Evolutionary conservation across 768 basidiomycete species (phyloP).

Genomic region (Kwoniella shandongensis): DNA sequence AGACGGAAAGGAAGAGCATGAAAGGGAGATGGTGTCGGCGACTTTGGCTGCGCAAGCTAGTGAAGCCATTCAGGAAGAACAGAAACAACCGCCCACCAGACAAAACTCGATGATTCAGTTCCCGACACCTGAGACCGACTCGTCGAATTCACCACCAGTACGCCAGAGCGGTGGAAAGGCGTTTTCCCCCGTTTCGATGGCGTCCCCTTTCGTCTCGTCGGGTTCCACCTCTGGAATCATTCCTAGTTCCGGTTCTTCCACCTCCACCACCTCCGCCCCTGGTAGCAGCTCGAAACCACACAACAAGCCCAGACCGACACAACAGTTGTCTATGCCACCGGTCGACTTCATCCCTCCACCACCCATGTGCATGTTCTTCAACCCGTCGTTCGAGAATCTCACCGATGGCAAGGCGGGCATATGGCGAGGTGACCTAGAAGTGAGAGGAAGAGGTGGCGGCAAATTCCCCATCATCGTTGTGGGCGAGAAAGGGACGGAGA

Average conservation of each 20-base stretch:
- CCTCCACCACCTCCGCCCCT: neutral
- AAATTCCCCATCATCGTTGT: slow-evolving; percentile 41
- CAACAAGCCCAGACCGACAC: slow-evolving; percentile 10
- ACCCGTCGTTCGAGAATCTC: slow-evolving; percentile 40
- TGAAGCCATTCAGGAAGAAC: neutral
- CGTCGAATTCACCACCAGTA: slow-evolving; percentile 16
- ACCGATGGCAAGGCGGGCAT: slow-evolving; percentile 44
- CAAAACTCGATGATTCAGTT: slow-evolving; percentile 25
- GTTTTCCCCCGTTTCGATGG: slow-evolving; percentile 21
- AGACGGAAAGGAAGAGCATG: slow-evolving; percentile 30
- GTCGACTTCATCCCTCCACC: slow-evolving; percentile 43
- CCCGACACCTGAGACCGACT: slow-evolving; percentile 43
- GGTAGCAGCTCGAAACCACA: neutral
- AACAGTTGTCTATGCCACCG: slow-evolving; percentile 32
- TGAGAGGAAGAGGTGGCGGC: slow-evolving; percentile 41
- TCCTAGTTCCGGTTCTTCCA: neutral
- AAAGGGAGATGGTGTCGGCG: slow-evolving; percentile 18
- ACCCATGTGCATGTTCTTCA: slow-evolving; percentile 51
- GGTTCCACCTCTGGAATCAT: slow-evolving; percentile 5
- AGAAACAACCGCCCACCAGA: neutral
- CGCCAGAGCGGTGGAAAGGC: neutral
- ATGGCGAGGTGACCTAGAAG: slow-evolving; percentile 44
- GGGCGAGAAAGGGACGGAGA: slow-evolving; percentile 38
- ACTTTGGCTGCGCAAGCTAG: slow-evolving; percentile 4
- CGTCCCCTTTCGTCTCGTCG: slow-evolving; percentile 18